Evolutionary conservation across 1,284 basidiomycete genomes (phyloP), one percentile per base, ranked within the genome.

Genomic region (Singerocomus rubriflavus): DNA sequence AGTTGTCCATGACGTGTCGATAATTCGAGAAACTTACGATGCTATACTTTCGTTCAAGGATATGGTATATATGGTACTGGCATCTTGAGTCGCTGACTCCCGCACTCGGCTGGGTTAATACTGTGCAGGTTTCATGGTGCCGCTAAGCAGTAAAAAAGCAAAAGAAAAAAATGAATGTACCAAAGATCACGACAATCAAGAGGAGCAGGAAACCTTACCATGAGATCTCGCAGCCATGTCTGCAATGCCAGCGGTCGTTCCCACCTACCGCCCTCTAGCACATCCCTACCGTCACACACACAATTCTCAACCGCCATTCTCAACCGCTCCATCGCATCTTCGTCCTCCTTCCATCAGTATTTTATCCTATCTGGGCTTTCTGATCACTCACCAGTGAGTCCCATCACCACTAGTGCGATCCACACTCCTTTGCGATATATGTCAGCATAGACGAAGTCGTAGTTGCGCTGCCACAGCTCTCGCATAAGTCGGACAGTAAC

Each of bases 401-500:
- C 50, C 3, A 36, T 52, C 27, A 52, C 40, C 3, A 51, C 50
- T 14, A 52, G 27, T 13, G 13, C 49, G 9, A 51, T 44, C 9
- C 40, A 40, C 16, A 58, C 54, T 31, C 46, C 39, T 44, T 39
- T 54, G 27, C 44, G 34, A 37, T 56, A 58, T 12, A 60, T 27
- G 0, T 13, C 21, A 8, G 41, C 26, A 33, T 55, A 48, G 32
- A 62, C 56, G 10, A 58, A 29, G 16, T 50, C 26, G 42, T 62
- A 62, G 26, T 58, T 57, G 3, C 16, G 35, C 10, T 17, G 17
- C 10, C n/a, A n/a, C n/a, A 52, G 37, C 25, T 16, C 49, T n/a
- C 21, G 17, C 17, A 42, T 42, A 14, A 40, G 33, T 3, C 46
- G 38, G 12, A 29, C 21, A 5, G 53, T 40, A 13, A 45, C 49